These are phyloP conservation scores for Aspergillus panamensis DNA, from an alignment of 495 filamentous ascomycete species.

Conservation along the genomic window DNA sequence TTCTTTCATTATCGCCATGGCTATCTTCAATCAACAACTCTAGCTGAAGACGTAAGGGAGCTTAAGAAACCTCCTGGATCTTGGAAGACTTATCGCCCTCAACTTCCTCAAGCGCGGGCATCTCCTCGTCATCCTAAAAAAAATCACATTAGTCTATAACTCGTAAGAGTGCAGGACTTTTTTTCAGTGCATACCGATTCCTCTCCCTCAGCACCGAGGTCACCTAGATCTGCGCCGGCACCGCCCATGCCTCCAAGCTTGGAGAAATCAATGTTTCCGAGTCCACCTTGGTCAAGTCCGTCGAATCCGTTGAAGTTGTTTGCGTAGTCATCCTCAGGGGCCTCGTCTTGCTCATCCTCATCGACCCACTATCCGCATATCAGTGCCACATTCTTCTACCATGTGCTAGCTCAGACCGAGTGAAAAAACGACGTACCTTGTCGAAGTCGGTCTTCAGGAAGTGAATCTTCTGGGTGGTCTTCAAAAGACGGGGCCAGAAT, in stretches of 20 bases:
- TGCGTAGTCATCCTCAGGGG: conserved; percentile 72
- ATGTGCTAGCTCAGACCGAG: not conserved
- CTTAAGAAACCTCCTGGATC: conserved; percentile 58
- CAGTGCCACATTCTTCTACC: conserved; percentile 18
- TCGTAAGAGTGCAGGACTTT: conserved; percentile 33
- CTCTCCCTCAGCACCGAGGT: conserved; percentile 56
- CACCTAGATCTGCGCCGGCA: conserved; percentile 35
- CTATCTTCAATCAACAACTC: conserved; percentile 1
- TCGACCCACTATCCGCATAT: conserved; percentile 77
- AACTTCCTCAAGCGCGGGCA: conserved; percentile 57
- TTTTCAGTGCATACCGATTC: conserved; percentile 45
- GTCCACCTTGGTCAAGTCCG: conserved; percentile 46
- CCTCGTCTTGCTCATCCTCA: conserved; percentile 96
- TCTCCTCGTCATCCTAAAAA: conserved; percentile 54
- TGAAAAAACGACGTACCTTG: conserved; percentile 58
- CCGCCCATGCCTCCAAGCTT: conserved; percentile 68
- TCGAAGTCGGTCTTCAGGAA: conserved; percentile 99
- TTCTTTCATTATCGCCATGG: not conserved
- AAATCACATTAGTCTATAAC: conserved; percentile 36
- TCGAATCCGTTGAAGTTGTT: conserved; percentile 67
- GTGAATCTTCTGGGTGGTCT: conserved; percentile 83
- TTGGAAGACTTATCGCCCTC: conserved; percentile 45
- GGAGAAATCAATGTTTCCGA: conserved; percentile 74
- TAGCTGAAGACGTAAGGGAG: conserved; percentile 3
- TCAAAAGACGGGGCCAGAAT: conserved; percentile 92